Evolutionary conservation across 2,329 filamentous ascomycete genomes (phyloP), one percentile per base, ranked within the genome.

Genomic region (Zymoseptoria pseudotritici): DNA sequence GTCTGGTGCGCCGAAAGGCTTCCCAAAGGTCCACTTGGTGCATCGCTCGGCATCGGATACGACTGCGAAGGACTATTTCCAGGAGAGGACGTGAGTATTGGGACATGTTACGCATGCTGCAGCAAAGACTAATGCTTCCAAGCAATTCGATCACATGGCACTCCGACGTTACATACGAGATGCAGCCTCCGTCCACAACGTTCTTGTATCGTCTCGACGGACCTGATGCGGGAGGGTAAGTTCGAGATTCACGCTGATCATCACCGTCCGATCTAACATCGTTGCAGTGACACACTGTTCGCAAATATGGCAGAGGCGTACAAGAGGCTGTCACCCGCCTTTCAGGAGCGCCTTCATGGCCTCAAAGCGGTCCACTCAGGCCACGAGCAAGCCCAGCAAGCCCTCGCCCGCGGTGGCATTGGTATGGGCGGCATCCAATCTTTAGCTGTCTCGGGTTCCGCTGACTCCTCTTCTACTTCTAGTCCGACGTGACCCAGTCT

Each of bases 151-250:
- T 95, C 1, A 90, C 90, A 7, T 96, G 91, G 91, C 91, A 96
- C 76, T 89, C 86, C 0, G 91, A 96, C 66, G 87, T 96, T 1
- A 89, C 88, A 0, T 96, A 95, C 71, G 92, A 96, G 77, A 78
- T 83, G 66, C 91, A 97, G 76, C 91, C 92, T 1, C 91, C 92
- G 0, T 90, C 91, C 29, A 96, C 91, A 0, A 96, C 92, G 0
- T 95, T 96, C 75, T 76, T 96, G 42, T 96, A 95, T 71, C 81
- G 91, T 55, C 82, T 97, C n/a, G 91, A 96, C 71, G 86, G 84
- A 52, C 91, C 91, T 1, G 80, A 83, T 49, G 86, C 84, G 0
- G 91, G 91, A 42, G 92, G 36, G 36, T 17, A 46, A 46, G 91
- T 54, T 91, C 96, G 72, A 96, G 91, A 0, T 77, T 94, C 2